Evolutionary conservation across 1,284 basidiomycete species (phyloP).

Genomic region (Lentinula novae-zelandiae): DNA sequence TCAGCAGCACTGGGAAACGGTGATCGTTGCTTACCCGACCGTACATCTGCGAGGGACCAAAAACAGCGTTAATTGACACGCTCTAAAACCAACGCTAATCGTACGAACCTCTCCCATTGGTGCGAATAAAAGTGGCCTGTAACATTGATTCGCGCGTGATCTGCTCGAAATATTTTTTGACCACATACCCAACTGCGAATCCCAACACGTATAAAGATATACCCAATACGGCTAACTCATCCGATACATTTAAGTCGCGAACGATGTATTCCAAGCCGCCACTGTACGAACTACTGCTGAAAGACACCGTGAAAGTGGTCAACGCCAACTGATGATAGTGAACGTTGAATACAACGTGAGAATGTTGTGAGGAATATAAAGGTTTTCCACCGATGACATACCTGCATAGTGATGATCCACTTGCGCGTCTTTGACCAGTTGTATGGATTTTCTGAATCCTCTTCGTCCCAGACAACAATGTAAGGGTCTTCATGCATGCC

Average conservation of each 20-base stretch:
- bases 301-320: slow-evolving; percentile 59
- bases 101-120: slow-evolving; percentile 30
- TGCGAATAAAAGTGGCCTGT: slow-evolving; percentile 11
- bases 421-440: slow-evolving; percentile 50
- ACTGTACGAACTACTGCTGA: slow-evolving; percentile 57
- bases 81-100: neutral
- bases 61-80: neutral
- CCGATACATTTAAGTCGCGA: slow-evolving; percentile 44
- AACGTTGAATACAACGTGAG: slow-evolving; percentile 1
- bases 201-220: slow-evolving; percentile 60
- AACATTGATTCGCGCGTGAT: neutral
- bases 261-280: slow-evolving; percentile 49
- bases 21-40: slow-evolving; percentile 5
- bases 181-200: slow-evolving; percentile 36
- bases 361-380: slow-evolving; percentile 4
- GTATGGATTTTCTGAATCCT: slow-evolving; percentile 60
- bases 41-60: slow-evolving; percentile 10
- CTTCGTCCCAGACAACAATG: slow-evolving; percentile 52
- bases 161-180: neutral
- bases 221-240: slow-evolving; percentile 55
- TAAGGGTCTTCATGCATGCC: slow-evolving; percentile 50
- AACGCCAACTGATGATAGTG: slow-evolving; percentile 34
- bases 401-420: slow-evolving; percentile 54
- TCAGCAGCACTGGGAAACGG: neutral
- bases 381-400: slow-evolving; percentile 24